These are phyloP conservation scores for Adansonia madagascariensis DNA, from an alignment of 441 rosid genomes.

Conservation along the genomic window DNA sequence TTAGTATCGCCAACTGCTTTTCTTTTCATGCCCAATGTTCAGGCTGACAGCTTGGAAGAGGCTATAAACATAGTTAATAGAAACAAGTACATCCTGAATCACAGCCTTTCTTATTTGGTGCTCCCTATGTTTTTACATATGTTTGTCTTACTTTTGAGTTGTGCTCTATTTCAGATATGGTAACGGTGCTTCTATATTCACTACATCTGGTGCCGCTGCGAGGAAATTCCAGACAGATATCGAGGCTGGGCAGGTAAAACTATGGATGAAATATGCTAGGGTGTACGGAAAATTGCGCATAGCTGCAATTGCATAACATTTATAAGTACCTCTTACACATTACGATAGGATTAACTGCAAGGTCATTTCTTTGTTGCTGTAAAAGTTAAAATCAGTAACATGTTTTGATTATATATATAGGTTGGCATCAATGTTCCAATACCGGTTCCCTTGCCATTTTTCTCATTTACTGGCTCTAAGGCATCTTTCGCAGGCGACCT, in stretches of 20 bases:
- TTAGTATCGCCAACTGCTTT: neutral
- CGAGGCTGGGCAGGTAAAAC: constrained; percentile 64
- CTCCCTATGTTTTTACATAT: neutral
- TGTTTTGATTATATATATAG: constrained; percentile 39
- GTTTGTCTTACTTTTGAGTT: constrained; percentile 5
- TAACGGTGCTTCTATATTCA: constrained; percentile 57
- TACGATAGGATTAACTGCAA: neutral
- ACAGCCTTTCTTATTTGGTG: constrained; percentile 2
- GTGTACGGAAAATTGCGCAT: constrained; percentile 8
- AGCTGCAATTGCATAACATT: constrained; percentile 1
- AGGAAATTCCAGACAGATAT: constrained; percentile 55
- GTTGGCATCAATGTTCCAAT: constrained; percentile 94
- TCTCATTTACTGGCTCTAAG: constrained; percentile 86
- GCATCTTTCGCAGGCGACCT: constrained; percentile 93
- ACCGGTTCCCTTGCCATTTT: constrained; percentile 90
- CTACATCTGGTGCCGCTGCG: constrained; percentile 45
- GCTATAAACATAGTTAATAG: constrained; percentile 49
- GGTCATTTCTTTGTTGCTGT: constrained; percentile 12
- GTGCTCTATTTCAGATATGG: constrained; percentile 46
- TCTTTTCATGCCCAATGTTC: constrained; percentile 27
- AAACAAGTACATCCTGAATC: constrained; percentile 58
- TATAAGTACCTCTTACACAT: neutral
- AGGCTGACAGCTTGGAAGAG: constrained; percentile 64
- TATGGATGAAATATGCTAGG: constrained; percentile 1
- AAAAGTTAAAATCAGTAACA: neutral